A percentile compares a stretch with the other conserved stretches of the same genome.
phyloP scores from a whole-genome alignment of 2,329 filamentous ascomycete genomes.

The Chaetomiaceae sp. region DNA sequence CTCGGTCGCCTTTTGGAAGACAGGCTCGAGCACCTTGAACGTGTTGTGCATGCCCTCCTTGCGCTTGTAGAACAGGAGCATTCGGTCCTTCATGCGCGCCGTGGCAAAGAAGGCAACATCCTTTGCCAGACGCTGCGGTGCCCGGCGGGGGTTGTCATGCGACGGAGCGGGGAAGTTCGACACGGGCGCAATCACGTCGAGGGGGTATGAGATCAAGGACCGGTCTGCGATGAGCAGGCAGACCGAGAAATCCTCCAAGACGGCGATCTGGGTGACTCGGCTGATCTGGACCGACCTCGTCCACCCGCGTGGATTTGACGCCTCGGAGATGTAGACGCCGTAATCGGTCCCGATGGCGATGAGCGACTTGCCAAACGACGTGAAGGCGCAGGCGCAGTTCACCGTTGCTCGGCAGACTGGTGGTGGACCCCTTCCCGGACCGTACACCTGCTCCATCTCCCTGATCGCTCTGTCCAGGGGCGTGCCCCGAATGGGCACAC shows the following conservation, averaged over 20 bases:
- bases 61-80: conserved; percentile 94
- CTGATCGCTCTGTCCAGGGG: conserved; percentile 86
- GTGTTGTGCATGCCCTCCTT: conserved; percentile 87
- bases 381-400: conserved; percentile 90
- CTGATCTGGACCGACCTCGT: conserved; percentile 71
- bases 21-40: conserved; percentile 94
- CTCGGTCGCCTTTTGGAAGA: conserved; percentile 87
- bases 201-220: conserved; percentile 84
- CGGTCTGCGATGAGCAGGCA: conserved; percentile 90
- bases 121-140: conserved; percentile 88
- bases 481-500: conserved; percentile 81
- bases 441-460: conserved; percentile 78
- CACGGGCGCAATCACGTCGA: conserved; percentile 73
- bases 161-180: conserved; percentile 57
- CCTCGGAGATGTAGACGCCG: conserved; percentile 85
- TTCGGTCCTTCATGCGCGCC: conserved; percentile 94
- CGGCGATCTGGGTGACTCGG: conserved; percentile 85
- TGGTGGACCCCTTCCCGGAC: conserved; percentile 62
- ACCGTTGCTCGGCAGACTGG: conserved; percentile 81
- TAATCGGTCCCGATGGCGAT: conserved; percentile 93
- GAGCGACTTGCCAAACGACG: conserved; percentile 76
- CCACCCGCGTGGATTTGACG: conserved; percentile 88
- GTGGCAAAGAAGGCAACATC: conserved; percentile 97
- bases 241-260: conserved; percentile 92
- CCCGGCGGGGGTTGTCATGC: conserved; percentile 71